phyloP scores from a whole-genome alignment of 495 filamentous ascomycete species.

The Halenospora varia region DNA sequence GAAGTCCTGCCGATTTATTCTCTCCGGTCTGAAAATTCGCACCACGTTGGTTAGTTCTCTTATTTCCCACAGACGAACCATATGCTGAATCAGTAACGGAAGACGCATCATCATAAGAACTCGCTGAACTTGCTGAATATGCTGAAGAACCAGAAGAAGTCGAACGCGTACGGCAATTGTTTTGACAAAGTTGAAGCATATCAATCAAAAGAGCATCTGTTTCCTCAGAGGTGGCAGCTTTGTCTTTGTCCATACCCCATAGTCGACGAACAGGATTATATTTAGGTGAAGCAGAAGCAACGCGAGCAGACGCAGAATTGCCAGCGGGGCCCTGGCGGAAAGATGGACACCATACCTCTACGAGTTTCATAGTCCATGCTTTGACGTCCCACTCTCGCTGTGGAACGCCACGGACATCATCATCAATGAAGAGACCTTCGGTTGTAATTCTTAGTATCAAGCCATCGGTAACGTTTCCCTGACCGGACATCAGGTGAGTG shows the following conservation, averaged over 20 bases:
- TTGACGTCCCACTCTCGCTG: slow-evolving; percentile 98
- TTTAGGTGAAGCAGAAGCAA: slow-evolving; percentile 24
- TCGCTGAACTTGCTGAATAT: slow-evolving; percentile 32
- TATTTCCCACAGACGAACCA: slow-evolving; percentile 25
- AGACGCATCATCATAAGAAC: slow-evolving; percentile 25
- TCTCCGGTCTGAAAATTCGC: slow-evolving; percentile 44
- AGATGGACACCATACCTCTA: slow-evolving; percentile 81
- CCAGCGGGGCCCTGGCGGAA: slow-evolving; percentile 35
- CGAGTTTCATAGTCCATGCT: slow-evolving; percentile 89
- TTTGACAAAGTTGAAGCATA: slow-evolving; percentile 57
- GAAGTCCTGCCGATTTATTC: slow-evolving; percentile 50
- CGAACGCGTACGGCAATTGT: slow-evolving; percentile 47
- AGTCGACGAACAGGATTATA: slow-evolving; percentile 23
- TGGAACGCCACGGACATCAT: slow-evolving; percentile 79
- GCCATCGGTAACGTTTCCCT: slow-evolving; percentile 77
- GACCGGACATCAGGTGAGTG: slow-evolving; percentile 73
- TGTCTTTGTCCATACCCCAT: slow-evolving; percentile 35
- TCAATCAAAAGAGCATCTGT: slow-evolving; percentile 56
- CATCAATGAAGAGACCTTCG: slow-evolving; percentile 94
- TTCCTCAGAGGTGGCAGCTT: slow-evolving; percentile 49
- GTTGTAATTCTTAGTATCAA: slow-evolving; percentile 79
- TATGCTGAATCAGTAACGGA: slow-evolving; percentile 31
- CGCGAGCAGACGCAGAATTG: slow-evolving; percentile 30
- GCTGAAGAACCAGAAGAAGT: slow-evolving; percentile 20
- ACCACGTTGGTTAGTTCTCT: slow-evolving; percentile 19